phyloP scores from a whole-genome alignment of 179 eudicot species.

The Silene coronaria region DNA sequence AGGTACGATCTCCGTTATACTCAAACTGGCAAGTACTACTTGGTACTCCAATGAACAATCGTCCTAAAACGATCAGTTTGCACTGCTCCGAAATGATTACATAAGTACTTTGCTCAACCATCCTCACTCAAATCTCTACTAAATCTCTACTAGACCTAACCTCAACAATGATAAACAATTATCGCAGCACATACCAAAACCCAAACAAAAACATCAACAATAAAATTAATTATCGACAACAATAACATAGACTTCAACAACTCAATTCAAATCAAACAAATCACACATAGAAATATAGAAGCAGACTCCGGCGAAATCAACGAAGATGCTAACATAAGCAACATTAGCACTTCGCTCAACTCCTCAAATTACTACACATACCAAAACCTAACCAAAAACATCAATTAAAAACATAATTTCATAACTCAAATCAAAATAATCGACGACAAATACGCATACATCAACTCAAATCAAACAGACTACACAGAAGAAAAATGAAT shows the following conservation, averaged over 20 bases:
- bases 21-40: neutral
- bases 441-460: no score
- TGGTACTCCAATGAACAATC: neutral
- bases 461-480: no score
- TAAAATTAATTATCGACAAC: neutral
- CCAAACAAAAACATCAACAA: neutral
- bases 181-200: neutral
- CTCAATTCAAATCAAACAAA: neutral
- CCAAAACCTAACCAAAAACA: no score
- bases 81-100: neutral
- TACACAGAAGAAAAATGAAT: no score
- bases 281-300: no score
- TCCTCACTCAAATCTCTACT: neutral
- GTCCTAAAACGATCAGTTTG: neutral
- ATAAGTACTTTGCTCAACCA: neutral
- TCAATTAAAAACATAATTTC: no score
- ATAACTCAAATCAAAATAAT: no score
- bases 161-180: neutral
- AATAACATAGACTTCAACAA: neutral
- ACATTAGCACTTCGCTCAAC: no score
- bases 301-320: no score
- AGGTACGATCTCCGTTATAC: neutral
- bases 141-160: neutral
- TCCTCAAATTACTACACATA: no score
- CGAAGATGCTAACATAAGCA: no score